These are phyloP conservation scores for Solanum okadae DNA, from an alignment of 257 asterid species.

Conservation along the genomic window DNA sequence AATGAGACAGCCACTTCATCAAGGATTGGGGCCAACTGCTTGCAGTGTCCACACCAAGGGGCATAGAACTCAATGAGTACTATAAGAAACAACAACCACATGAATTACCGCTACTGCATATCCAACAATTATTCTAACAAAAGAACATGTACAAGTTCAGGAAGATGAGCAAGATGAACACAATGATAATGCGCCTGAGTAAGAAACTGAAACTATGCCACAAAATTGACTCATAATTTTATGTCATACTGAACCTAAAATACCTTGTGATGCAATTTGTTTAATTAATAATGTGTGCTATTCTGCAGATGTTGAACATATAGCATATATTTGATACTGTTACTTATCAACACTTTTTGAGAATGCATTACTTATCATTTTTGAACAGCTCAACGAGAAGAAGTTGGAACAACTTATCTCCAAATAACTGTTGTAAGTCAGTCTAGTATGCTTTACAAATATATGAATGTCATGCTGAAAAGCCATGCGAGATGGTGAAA, in stretches of 20 bases:
- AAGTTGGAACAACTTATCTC: not conserved
- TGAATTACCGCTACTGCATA: not conserved
- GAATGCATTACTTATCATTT: not conserved
- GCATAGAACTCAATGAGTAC: slow-evolving; percentile 83
- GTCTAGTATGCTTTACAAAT: not conserved
- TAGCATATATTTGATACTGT: too few relatives aligned
- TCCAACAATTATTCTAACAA: not conserved
- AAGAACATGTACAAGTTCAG: not conserved
- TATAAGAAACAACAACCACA: slow-evolving; percentile 16
- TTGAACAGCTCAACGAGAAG: not conserved
- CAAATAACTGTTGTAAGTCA: not conserved
- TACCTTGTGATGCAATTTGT: not conserved
- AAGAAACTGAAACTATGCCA: not conserved
- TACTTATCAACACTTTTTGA: not conserved
- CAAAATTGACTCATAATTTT: not conserved
- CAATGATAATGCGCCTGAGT: not conserved
- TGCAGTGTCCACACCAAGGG: slow-evolving; percentile 98
- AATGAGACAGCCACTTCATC: slow-evolving; percentile 83
- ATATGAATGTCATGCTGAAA: not conserved
- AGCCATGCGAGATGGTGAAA: not conserved
- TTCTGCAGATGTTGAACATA: not conserved
- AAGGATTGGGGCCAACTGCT: slow-evolving; percentile 80
- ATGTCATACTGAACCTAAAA: not conserved
- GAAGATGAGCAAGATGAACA: not conserved
- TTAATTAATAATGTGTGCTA: not conserved